phyloP scores from a whole-genome alignment of 192 early-diverging fungal species.

The Coemansia sp. region DNA sequence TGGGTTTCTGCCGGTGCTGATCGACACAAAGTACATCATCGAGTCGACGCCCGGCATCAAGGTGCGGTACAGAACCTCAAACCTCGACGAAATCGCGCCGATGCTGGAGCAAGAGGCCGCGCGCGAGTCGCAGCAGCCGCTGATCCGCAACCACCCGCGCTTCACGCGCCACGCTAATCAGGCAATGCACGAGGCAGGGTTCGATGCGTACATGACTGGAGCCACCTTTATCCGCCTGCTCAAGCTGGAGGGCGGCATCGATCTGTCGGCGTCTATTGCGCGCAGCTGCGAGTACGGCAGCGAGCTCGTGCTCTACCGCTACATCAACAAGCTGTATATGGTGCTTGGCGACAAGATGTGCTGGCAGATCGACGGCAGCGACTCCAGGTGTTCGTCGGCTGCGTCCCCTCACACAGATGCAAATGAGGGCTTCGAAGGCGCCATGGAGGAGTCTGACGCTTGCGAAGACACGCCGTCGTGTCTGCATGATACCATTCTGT shows the following conservation, averaged over 20 bases:
- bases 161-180: conserved; percentile 54
- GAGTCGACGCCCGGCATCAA: conserved; percentile 47
- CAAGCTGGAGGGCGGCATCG: conserved; percentile 37
- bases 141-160: conserved; percentile 51
- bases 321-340: conserved; percentile 43
- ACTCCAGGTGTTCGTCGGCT: neutral
- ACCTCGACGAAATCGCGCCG: conserved; percentile 44
- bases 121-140: neutral
- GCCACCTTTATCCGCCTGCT: conserved; percentile 71
- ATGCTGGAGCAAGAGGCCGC: conserved; percentile 26
- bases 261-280: conserved; percentile 8
- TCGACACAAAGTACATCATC: conserved; percentile 54
- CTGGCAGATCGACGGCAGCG: conserved; percentile 19
- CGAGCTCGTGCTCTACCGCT: conserved; percentile 44
- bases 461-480: neutral
- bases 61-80: conserved; percentile 32
- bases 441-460: neutral
- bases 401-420: neutral
- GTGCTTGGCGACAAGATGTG: conserved; percentile 9
- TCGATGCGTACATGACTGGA: conserved; percentile 90
- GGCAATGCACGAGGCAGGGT: conserved; percentile 87
- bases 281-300: conserved; percentile 7
- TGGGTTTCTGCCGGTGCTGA: conserved; percentile 55
- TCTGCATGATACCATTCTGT: neutral
- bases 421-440: neutral